Evolutionary conservation across 1,284 basidiomycete species (phyloP).

Genomic region (Apiotrichum siamense): DNA sequence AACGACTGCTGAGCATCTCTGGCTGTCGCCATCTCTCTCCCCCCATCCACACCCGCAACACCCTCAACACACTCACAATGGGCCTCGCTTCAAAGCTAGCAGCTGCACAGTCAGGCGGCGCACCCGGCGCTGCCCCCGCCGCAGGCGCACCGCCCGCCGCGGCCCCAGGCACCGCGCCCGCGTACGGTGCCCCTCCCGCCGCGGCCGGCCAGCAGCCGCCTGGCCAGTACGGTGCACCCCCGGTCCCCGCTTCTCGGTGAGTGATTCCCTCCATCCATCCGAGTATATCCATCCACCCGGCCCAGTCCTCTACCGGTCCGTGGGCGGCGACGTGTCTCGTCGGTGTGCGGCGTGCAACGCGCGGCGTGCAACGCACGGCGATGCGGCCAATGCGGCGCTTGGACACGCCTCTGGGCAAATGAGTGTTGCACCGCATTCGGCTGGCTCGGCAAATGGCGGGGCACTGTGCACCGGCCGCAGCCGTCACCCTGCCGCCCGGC

Average conservation of each 20-base stretch:
- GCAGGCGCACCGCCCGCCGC: constrained; percentile 12
- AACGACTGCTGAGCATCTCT: no score
- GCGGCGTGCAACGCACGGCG: no score
- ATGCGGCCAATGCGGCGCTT: no score
- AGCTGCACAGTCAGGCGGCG: constrained; percentile 8
- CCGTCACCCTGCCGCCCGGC: no score
- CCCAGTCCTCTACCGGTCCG: neutral
- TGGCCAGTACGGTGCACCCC: constrained; percentile 8
- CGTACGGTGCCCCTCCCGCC: constrained; percentile 17
- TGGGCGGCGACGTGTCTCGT: no score
- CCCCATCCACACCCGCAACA: neutral
- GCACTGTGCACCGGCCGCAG: no score
- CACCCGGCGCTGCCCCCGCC: constrained; percentile 1
- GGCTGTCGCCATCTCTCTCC: no score
- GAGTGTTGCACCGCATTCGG: no score
- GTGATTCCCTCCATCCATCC: neutral
- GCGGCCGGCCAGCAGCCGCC: neutral
- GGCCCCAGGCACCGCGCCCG: constrained; percentile 14
- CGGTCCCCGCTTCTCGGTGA: constrained; percentile 1
- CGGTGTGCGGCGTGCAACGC: no score
- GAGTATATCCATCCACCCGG: neutral
- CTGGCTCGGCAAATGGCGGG: no score
- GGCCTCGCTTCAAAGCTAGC: constrained; percentile 20
- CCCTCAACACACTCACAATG: constrained; percentile 8
- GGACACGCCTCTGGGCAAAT: no score